Evolutionary conservation across 345 rosid genomes (phyloP).

Genomic region (Sonneratia alba): DNA sequence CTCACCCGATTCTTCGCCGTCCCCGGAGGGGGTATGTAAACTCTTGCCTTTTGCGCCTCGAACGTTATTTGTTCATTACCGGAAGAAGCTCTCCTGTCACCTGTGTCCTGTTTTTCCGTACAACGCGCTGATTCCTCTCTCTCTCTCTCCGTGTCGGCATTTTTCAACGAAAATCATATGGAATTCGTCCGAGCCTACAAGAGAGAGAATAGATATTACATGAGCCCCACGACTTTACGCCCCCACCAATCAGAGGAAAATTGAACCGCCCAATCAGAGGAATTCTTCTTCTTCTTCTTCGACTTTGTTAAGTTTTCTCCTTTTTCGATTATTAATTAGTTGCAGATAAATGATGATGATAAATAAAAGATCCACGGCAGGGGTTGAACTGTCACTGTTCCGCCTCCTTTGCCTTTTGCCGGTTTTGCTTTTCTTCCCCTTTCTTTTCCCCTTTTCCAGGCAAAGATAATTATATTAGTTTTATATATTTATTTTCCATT

Average conservation of each 20-base stretch:
- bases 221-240: no score
- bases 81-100: no score
- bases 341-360: not conserved
- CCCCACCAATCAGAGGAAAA: not conserved
- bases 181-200: no score
- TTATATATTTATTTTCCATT: not conserved
- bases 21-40: no score
- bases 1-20: no score
- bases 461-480: not conserved
- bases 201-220: not conserved
- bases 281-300: not conserved
- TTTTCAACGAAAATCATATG: no score
- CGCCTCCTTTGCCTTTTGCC: slow-evolving; percentile 10
- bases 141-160: no score
- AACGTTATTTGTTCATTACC: no score
- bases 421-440: not conserved
- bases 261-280: not conserved
- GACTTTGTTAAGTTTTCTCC: not conserved
- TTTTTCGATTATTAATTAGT: not conserved
- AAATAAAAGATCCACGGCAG: slow-evolving; percentile 24
- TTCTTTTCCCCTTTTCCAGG: not conserved
- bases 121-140: no score
- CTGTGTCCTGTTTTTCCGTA: no score
- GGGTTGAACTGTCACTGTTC: slow-evolving; percentile 32
- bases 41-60: no score